A percentile compares a stretch with the other conserved stretches of the same genome.
Evolutionary conservation across 495 filamentous ascomycete species (phyloP).

Genomic region (Hypoxylon fuscum): DNA sequence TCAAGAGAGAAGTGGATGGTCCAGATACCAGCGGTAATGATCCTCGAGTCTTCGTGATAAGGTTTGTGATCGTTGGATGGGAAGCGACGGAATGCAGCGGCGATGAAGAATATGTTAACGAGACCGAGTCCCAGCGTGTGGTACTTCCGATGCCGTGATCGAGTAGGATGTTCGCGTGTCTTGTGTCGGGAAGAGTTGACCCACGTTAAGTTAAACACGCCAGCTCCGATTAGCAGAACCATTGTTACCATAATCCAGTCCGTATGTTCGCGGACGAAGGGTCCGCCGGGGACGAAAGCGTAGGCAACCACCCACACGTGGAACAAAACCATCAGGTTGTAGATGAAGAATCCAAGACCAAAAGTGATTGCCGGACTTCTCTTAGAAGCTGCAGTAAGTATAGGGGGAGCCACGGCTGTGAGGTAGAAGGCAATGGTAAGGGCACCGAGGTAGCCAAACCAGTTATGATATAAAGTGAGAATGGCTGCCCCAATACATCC

Average conservation of each 20-base stretch:
- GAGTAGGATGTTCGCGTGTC: slow-evolving; percentile 4
- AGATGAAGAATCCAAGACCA: slow-evolving; percentile 85
- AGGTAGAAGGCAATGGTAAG: slow-evolving; percentile 79
- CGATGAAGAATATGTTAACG: slow-evolving; percentile 81
- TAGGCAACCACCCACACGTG: slow-evolving; percentile 99
- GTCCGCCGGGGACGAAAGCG: slow-evolving; percentile 98
- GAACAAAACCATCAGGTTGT: slow-evolving; percentile 90
- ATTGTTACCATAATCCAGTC: slow-evolving; percentile 91
- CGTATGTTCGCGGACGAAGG: slow-evolving; percentile 90
- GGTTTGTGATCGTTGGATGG: slow-evolving; percentile 91
- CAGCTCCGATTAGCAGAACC: slow-evolving; percentile 85
- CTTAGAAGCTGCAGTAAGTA: slow-evolving; percentile 78
- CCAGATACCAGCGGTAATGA: slow-evolving; percentile 96
- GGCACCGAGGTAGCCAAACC: slow-evolving; percentile 91
- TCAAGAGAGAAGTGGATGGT: slow-evolving; percentile 98
- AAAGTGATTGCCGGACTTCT: slow-evolving; percentile 81
- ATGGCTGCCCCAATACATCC: slow-evolving; percentile 82
- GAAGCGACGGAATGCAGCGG: slow-evolving; percentile 90
- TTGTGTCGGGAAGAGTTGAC: slow-evolving; percentile 40
- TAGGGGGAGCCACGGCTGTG: slow-evolving; percentile 78
- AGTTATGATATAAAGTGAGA: slow-evolving; percentile 80
- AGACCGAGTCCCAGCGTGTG: slow-evolving; percentile 58
- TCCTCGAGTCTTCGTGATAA: slow-evolving; percentile 85
- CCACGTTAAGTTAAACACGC: slow-evolving; percentile 78
- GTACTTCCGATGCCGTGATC: slow-evolving; percentile 60